These are phyloP conservation scores for Ramularia collo-cygni DNA, from an alignment of 2,329 filamentous ascomycete species.

Conservation along the genomic window DNA sequence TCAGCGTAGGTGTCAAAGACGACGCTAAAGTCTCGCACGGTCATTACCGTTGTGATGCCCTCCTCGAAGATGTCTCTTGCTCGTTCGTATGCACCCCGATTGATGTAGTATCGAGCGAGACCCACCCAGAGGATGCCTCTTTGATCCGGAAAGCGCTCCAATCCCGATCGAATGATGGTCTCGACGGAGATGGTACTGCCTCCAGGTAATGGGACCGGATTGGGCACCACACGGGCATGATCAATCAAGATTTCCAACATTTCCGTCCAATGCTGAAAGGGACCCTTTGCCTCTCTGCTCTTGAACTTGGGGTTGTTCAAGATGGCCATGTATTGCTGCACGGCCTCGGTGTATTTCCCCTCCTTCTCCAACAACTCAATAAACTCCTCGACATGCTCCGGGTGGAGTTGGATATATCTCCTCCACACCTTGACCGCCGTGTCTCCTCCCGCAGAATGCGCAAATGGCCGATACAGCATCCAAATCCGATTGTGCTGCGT, in stretches of 20 bases:
- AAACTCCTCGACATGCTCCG: conserved; percentile 90
- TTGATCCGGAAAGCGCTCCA: conserved; percentile 85
- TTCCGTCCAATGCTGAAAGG: conserved; percentile 95
- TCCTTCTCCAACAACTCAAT: conserved; percentile 81
- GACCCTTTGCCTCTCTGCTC: conserved; percentile 89
- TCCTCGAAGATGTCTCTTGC: conserved; percentile 93
- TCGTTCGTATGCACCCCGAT: conserved; percentile 82
- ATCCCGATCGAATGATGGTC: conserved; percentile 84
- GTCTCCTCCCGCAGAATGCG: conserved; percentile 79
- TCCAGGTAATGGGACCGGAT: conserved; percentile 71
- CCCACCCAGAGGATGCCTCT: conserved; percentile 92
- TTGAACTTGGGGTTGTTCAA: conserved; percentile 84
- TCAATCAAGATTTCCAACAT: conserved; percentile 93
- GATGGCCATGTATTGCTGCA: conserved; percentile 83
- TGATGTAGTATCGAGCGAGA: conserved; percentile 93
- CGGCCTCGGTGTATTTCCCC: conserved; percentile 81
- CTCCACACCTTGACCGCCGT: conserved; percentile 92
- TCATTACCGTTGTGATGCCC: conserved; percentile 96
- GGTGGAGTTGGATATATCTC: conserved; percentile 94
- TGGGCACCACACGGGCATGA: conserved; percentile 54
- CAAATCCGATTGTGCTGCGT: conserved; percentile 96
- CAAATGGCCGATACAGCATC: conserved; percentile 84
- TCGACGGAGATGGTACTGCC: conserved; percentile 85
- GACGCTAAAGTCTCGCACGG: conserved; percentile 91
- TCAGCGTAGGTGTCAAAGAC: conserved; percentile 96